Percentiles rank a stretch among this genome's conserved stretches.
Conservation (phyloP, 2,329 filamentous ascomycete species). For the Paecilomyces niveus region DNA sequence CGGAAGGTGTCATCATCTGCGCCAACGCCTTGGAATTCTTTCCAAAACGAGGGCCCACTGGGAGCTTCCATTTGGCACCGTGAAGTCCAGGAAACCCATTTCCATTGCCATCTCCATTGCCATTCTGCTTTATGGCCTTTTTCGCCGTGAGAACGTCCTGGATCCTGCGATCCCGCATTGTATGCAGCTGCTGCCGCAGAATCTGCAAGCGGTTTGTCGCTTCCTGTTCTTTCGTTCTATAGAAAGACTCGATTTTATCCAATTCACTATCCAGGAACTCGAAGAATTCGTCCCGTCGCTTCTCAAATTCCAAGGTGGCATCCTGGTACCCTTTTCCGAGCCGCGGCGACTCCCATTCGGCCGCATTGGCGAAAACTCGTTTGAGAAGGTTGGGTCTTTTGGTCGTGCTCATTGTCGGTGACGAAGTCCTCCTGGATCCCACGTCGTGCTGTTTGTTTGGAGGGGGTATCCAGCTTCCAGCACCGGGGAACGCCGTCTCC, state of each 20-base stretch:
- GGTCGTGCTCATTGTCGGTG: slow-evolving; percentile 19
- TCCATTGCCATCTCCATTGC: slow-evolving; percentile 12
- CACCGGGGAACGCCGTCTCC: neutral
- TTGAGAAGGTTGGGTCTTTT: slow-evolving; percentile 27
- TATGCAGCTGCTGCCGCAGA: slow-evolving; percentile 77
- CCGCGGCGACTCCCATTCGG: slow-evolving; percentile 24
- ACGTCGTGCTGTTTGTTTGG: slow-evolving; percentile 11
- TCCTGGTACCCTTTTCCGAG: slow-evolving; percentile 43
- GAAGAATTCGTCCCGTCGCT: slow-evolving; percentile 78
- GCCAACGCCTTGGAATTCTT: slow-evolving; percentile 49
- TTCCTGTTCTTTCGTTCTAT: slow-evolving; percentile 79
- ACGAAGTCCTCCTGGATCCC: slow-evolving; percentile 10
- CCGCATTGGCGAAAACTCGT: slow-evolving; percentile 32
- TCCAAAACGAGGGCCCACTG: slow-evolving; percentile 43
- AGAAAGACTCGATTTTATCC: slow-evolving; percentile 87
- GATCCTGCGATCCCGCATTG: slow-evolving; percentile 80
- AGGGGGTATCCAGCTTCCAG: slow-evolving; percentile 5
- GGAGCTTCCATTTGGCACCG: slow-evolving; percentile 27
- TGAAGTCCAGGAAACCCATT: slow-evolving; percentile 16
- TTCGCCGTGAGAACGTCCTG: slow-evolving; percentile 58
- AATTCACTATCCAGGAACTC: slow-evolving; percentile 75
- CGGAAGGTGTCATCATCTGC: slow-evolving; percentile 35
- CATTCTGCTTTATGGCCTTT: slow-evolving; percentile 14
- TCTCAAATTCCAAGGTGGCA: slow-evolving; percentile 58
- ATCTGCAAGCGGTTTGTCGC: slow-evolving; percentile 63